Percentiles rank a stretch among this genome's conserved stretches.
These are phyloP conservation scores for Coemansia sp. DNA, from an alignment of 192 early-diverging fungal genomes.

Conservation along the genomic window DNA sequence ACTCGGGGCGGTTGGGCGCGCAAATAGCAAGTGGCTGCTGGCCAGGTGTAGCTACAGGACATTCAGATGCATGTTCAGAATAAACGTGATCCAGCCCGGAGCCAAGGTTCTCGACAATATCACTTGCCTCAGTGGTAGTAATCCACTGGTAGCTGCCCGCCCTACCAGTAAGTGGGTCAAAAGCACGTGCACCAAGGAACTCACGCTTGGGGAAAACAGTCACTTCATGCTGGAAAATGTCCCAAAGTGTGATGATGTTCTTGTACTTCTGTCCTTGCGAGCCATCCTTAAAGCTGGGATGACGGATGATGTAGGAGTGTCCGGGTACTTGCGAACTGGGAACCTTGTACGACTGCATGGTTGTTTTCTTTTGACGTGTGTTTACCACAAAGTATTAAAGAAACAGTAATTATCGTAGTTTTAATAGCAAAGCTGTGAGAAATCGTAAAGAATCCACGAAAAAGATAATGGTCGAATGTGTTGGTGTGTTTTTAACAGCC, in stretches of 20 bases:
- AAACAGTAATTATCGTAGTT: too few species aligned
- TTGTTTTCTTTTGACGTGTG: background rate
- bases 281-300: slow-evolving; percentile 40
- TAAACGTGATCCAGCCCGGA: slow-evolving; percentile 68
- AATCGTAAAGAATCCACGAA: too few species aligned
- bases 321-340: slow-evolving; percentile 36
- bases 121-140: slow-evolving; percentile 64
- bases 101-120: slow-evolving; percentile 58
- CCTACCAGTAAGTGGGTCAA: background rate
- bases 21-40: slow-evolving; percentile 66
- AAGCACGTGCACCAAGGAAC: slow-evolving; percentile 24
- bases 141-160: slow-evolving; percentile 29
- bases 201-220: slow-evolving; percentile 23
- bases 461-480: too few species aligned
- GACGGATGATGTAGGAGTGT: slow-evolving; percentile 24
- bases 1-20: slow-evolving; percentile 69
- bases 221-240: slow-evolving; percentile 25
- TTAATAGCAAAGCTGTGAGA: too few species aligned
- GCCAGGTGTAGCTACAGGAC: background rate
- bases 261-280: slow-evolving; percentile 13
- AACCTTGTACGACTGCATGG: slow-evolving; percentile 51
- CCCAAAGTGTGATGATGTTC: slow-evolving; percentile 31
- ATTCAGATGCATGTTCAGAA: slow-evolving; percentile 15
- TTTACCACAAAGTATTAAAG: too few species aligned
- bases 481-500: too few species aligned